phyloP scores from a whole-genome alignment of 352 stramenopile species.

The Globisporangium cystogenes region DNA sequence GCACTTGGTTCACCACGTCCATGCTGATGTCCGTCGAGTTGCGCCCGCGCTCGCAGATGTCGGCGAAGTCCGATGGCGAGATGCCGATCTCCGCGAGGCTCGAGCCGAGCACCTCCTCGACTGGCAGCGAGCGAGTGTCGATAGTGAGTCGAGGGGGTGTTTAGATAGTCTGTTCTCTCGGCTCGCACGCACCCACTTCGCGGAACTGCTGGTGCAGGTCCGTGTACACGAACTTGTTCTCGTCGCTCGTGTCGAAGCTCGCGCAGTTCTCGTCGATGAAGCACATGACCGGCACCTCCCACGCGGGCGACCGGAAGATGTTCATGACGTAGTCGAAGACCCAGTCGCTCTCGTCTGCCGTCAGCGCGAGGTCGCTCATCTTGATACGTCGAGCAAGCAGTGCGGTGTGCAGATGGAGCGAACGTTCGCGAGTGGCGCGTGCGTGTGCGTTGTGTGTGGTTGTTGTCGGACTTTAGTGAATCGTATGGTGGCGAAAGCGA shows the following conservation, averaged over 20 bases:
- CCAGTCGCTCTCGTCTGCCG: constrained; percentile 69
- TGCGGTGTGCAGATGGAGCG: too few species aligned
- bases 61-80: constrained; percentile 71
- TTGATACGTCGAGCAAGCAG: not conserved
- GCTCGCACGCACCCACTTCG: constrained; percentile 27
- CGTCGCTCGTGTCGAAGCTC: constrained; percentile 84
- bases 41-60: constrained; percentile 69
- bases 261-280: constrained; percentile 89
- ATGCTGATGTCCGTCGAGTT: constrained; percentile 57
- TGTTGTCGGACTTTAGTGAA: too few species aligned
- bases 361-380: constrained; percentile 32
- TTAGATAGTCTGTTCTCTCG: not conserved
- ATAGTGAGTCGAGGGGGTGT: not conserved
- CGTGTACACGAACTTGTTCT: constrained; percentile 90
- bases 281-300: constrained; percentile 85
- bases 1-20: constrained; percentile 82
- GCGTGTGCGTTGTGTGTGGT: too few species aligned
- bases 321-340: constrained; percentile 89
- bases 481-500: too few species aligned
- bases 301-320: constrained; percentile 82
- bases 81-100: constrained; percentile 86
- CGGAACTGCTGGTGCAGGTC: constrained; percentile 82
- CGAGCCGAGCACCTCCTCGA: constrained; percentile 71
- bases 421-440: not conserved
- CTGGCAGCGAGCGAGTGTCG: constrained; percentile 10